A percentile compares a stretch with the other conserved stretches of the same genome.
Conservation (phyloP, 73 alveolate species). For the Stentor coeruleus region DNA sequence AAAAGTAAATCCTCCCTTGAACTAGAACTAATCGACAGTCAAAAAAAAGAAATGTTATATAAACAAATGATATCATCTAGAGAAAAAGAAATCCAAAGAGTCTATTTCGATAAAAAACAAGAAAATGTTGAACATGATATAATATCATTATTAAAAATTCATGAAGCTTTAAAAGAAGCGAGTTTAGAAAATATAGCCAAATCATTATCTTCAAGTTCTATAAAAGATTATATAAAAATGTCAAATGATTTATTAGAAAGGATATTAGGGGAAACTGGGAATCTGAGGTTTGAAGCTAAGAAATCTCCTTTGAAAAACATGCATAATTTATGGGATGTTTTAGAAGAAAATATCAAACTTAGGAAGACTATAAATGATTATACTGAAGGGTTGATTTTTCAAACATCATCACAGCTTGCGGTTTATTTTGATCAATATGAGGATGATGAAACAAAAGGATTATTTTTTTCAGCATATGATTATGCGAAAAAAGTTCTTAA, state of each 20-base stretch:
- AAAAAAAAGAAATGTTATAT: conserved; percentile 6
- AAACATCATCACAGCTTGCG: not conserved
- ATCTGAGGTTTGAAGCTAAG: not conserved
- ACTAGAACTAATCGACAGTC: not conserved
- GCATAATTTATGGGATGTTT: not conserved
- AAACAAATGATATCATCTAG: conserved; percentile 18
- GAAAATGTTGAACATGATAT: conserved; percentile 14
- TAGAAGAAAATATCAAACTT: not conserved
- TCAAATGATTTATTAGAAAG: not conserved
- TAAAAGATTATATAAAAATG: not conserved
- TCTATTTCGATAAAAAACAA: not conserved
- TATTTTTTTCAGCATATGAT: not conserved
- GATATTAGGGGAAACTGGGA: not conserved
- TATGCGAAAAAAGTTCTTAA: not conserved
- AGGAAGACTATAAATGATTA: not conserved
- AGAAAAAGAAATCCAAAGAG: not conserved
- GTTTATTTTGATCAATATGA: not conserved
- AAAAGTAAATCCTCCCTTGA: not conserved
- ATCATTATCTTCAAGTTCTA: not conserved
- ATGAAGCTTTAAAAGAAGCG: conserved; percentile 22
- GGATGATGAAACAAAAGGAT: not conserved
- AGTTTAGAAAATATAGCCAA: not conserved
- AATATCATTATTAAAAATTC: not conserved
- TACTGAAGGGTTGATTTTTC: conserved; percentile 13
- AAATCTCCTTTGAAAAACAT: not conserved